phyloP scores from a whole-genome alignment of 768 basidiomycete genomes.

The Mycena belliarum region DNA sequence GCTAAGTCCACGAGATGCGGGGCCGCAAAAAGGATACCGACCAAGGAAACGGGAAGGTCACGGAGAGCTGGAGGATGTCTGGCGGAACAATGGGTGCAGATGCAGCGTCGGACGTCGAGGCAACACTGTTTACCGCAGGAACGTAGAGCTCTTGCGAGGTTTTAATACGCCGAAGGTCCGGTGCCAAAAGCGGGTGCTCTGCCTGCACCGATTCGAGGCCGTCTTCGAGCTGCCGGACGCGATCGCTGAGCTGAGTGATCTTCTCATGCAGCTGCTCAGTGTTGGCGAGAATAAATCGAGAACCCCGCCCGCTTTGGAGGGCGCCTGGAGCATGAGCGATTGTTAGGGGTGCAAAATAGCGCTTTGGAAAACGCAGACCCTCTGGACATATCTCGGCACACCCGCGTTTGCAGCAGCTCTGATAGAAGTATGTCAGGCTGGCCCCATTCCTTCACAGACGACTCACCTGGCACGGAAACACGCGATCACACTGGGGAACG shows the following conservation, averaged over 20 bases:
- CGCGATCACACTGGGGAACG: slow-evolving; percentile 53
- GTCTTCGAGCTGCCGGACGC: slow-evolving; percentile 65
- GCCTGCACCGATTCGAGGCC: slow-evolving; percentile 50
- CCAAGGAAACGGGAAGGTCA: slow-evolving; percentile 73
- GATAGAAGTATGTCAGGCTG: slow-evolving; percentile 18
- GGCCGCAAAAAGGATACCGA: slow-evolving; percentile 27
- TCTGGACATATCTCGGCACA: slow-evolving; percentile 61
- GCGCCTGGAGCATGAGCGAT: slow-evolving; percentile 13
- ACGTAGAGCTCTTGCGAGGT: slow-evolving; percentile 67
- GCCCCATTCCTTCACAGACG: slow-evolving; percentile 6
- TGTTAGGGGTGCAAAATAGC: slow-evolving; percentile 16
- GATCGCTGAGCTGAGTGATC: slow-evolving; percentile 53
- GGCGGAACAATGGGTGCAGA: slow-evolving; percentile 39
- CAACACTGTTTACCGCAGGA: slow-evolving; percentile 24
- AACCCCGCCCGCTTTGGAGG: slow-evolving; percentile 18
- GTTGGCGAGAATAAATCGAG: slow-evolving; percentile 67
- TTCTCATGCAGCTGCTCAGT: slow-evolving; percentile 62
- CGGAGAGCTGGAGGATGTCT: slow-evolving; percentile 59
- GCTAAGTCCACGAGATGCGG: not conserved
- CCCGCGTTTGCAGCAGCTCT: slow-evolving; percentile 68
- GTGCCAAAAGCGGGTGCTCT: slow-evolving; percentile 55
- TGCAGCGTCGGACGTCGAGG: slow-evolving; percentile 3
- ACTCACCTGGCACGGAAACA: slow-evolving; percentile 60
- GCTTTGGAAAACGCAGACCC: slow-evolving; percentile 21
- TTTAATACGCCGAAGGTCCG: slow-evolving; percentile 64